phyloP scores from a whole-genome alignment of 352 stramenopile genomes.

The Phytophthora rubi region DNA sequence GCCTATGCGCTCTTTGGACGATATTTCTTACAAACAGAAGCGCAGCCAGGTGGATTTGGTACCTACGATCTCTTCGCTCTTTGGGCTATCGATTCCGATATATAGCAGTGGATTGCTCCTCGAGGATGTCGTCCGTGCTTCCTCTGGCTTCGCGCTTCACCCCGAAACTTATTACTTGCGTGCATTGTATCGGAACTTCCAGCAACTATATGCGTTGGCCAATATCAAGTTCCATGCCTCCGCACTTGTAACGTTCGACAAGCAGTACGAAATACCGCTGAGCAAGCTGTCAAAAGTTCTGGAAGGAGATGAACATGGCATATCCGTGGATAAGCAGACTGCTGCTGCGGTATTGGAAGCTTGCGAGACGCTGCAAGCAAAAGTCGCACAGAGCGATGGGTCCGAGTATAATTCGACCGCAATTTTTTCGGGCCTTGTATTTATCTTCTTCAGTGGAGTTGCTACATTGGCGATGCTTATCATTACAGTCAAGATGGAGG shows the following conservation, averaged over 20 bases:
- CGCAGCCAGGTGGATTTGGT: conserved; percentile 83
- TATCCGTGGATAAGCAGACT: conserved; percentile 10
- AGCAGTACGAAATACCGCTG: conserved; percentile 36
- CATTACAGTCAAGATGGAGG: conserved; percentile 9
- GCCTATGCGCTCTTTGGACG: conserved; percentile 11
- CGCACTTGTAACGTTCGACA: conserved; percentile 35
- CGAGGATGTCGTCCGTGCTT: conserved; percentile 56
- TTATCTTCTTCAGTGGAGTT: conserved; percentile 45
- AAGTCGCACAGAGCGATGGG: conserved; percentile 66
- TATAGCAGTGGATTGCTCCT: conserved; percentile 76
- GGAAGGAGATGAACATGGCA: background rate
- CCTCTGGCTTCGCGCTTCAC: conserved; percentile 9
- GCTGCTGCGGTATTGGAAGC: conserved; percentile 36
- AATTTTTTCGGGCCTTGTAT: conserved; percentile 44
- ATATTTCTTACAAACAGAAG: conserved; percentile 25
- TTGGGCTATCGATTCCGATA: conserved; percentile 70
- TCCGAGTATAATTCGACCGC: conserved; percentile 70
- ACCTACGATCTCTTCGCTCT: conserved; percentile 79
- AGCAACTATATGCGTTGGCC: conserved; percentile 61
- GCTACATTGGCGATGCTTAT: conserved; percentile 21
- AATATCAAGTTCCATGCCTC: conserved; percentile 55
- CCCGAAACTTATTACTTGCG: conserved; percentile 25
- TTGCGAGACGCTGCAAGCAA: conserved; percentile 56
- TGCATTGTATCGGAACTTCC: conserved; percentile 63
- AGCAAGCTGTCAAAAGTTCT: conserved; percentile 21